Evolutionary conservation across 1,284 basidiomycete species (phyloP).

Genomic region (Abortiporus biennis): DNA sequence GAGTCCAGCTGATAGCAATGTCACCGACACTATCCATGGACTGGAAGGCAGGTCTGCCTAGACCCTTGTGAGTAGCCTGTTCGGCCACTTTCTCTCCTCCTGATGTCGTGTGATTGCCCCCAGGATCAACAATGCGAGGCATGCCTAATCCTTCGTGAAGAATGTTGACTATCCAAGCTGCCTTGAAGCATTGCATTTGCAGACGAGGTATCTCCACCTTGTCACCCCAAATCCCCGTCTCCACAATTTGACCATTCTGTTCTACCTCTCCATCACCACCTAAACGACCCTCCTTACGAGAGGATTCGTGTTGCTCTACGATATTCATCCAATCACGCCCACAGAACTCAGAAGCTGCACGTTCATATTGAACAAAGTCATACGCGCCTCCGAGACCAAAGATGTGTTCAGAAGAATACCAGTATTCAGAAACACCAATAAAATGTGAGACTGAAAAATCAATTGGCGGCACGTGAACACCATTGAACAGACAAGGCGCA

Average conservation of each 20-base stretch:
- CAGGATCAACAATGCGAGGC: constrained; percentile 84
- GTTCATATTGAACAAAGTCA: constrained; percentile 94
- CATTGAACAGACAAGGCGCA: constrained; percentile 92
- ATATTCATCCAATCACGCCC: constrained; percentile 76
- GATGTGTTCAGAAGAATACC: constrained; percentile 97
- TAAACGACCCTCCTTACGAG: constrained; percentile 37
- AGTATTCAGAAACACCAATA: constrained; percentile 98
- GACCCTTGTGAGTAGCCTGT: constrained; percentile 76
- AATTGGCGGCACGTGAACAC: constrained; percentile 89
- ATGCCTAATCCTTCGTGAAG: constrained; percentile 95
- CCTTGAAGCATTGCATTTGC: constrained; percentile 99
- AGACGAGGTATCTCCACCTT: constrained; percentile 79
- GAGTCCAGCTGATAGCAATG: constrained; percentile 94
- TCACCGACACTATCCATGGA: constrained; percentile 88
- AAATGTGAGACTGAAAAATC: constrained; percentile 91
- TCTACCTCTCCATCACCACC: constrained; percentile 56
- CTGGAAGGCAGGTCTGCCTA: constrained; percentile 80
- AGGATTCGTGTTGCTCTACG: constrained; percentile 58
- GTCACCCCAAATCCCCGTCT: constrained; percentile 63
- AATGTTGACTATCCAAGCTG: constrained; percentile 96
- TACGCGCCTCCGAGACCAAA: constrained; percentile 93
- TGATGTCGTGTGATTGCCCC: constrained; percentile 64
- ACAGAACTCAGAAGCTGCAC: constrained; percentile 87
- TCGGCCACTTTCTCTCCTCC: constrained; percentile 61
- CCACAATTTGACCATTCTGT: constrained; percentile 51